Conservation (phyloP, 192 early-diverging fungal species). For the Jimgerdemannia flammicorona region DNA sequence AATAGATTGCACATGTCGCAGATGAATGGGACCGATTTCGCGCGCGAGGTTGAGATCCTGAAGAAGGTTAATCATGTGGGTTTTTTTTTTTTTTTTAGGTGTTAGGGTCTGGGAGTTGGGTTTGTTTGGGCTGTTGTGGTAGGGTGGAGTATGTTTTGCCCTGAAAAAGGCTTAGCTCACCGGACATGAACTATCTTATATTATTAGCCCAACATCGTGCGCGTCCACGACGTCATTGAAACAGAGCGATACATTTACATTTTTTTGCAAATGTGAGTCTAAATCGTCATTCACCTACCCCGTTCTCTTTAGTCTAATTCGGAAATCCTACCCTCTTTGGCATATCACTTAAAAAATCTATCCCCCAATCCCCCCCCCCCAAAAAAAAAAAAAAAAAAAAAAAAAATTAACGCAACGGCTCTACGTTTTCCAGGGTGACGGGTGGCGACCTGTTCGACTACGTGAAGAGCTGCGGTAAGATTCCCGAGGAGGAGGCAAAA, state of each 20-base stretch:
- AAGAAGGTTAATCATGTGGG: conserved; percentile 60
- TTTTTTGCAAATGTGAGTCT: conserved; percentile 63
- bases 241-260: conserved; percentile 61
- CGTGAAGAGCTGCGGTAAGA: conserved; percentile 58
- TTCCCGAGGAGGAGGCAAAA: conserved; percentile 76
- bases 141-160: too few species aligned
- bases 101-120: too few species aligned
- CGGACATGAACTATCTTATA: too few species aligned
- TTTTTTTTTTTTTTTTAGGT: too few species aligned
- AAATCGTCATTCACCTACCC: too few species aligned
- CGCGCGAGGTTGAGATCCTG: conserved; percentile 73
- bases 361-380: too few species aligned
- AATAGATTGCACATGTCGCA: conserved; percentile 63
- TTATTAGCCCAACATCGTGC: conserved; percentile 65
- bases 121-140: too few species aligned
- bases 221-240: conserved; percentile 59
- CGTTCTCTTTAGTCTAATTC: too few species aligned
- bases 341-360: too few species aligned
- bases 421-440: conserved; percentile 42
- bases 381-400: too few species aligned
- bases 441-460: conserved; percentile 92
- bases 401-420: neutral
- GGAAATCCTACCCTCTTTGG: too few species aligned
- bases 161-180: too few species aligned
- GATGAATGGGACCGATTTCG: conserved; percentile 71